Evolutionary conservation across 495 filamentous ascomycete genomes (phyloP), one percentile per base, ranked within the genome.

Genomic region (Xylaria longipes): DNA sequence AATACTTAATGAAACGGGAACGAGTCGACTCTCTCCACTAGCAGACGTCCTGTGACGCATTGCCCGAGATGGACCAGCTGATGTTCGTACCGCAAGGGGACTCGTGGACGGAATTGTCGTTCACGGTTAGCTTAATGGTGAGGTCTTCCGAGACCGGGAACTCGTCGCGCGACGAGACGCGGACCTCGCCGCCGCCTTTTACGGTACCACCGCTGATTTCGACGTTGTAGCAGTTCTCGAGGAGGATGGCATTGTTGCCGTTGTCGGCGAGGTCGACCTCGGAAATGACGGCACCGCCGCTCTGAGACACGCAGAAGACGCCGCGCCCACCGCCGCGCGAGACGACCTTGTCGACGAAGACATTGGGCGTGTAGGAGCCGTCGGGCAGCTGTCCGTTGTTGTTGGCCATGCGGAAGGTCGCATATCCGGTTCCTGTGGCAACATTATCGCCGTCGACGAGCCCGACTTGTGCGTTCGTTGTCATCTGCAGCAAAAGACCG

Each of bases 221-320:
- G 9, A 85, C 58, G 45, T 82, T 82, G 71, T 85, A 85, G 76
- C 84, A 84, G 69, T 85, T 85, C 76, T 85, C 84, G 41, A 85
- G 82, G 54, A 85, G 77, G 33, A 85, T 81, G 33, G 84, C 80
- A 48, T 85, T 85, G 69, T 84, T 84, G 7, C 82, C 84, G 70
- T 84, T 85, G 71, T 73, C 73, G 7, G 81, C 75, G 29, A 85
- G 75, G 69, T 84, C 83, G 35, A 84, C 73, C 45, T 63, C 65
- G 29, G 72, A 65, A 46, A 85, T 85, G 0, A 76, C 77, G 4
- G 71, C 82, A 27, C 74, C 84, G 3, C 84, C 84, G 9, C 80
- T 83, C 66, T 84, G 76, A 27, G 84, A 85, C 6, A 85, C 84
- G 63, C 84, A 85, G 66, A 85, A 85, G 71, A 85, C 71, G 35